A percentile compares a stretch with the other conserved stretches of the same genome.
These are phyloP conservation scores for Talaromyces wortmannii DNA, from an alignment of 495 filamentous ascomycete genomes.

Conservation along the genomic window DNA sequence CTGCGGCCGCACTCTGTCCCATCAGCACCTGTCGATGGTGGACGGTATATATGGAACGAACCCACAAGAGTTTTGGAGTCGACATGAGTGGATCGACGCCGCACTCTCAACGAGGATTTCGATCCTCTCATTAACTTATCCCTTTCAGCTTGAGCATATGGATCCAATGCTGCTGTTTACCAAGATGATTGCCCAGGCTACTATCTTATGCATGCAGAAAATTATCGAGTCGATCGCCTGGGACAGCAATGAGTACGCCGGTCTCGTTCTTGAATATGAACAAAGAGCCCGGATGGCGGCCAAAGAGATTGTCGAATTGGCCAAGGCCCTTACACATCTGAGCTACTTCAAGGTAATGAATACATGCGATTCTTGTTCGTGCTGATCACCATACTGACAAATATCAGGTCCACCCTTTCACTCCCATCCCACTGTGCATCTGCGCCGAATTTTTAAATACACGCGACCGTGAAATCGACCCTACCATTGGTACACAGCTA, in stretches of 20 bases:
- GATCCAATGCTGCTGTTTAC: slow-evolving; percentile 40
- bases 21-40: slow-evolving; percentile 26
- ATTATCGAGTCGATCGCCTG: slow-evolving; percentile 5
- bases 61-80: slow-evolving; percentile 32
- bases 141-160: slow-evolving; percentile 21
- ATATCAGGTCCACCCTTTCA: slow-evolving; percentile 4
- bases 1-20: slow-evolving; percentile 37
- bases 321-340: slow-evolving; percentile 32
- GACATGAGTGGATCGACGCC: slow-evolving; percentile 43
- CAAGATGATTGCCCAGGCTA: slow-evolving; percentile 35
- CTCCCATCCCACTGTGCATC: slow-evolving; percentile 1
- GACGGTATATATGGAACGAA: slow-evolving; percentile 14
- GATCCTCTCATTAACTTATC: slow-evolving; percentile 21
- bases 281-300: slow-evolving; percentile 27
- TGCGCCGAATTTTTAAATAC: slow-evolving; percentile 4
- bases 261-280: slow-evolving; percentile 18
- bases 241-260: slow-evolving; percentile 1
- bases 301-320: slow-evolving; percentile 28
- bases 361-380: background rate
- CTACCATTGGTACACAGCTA: background rate
- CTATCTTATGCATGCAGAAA: slow-evolving; percentile 33
- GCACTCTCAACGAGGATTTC: slow-evolving; percentile 30
- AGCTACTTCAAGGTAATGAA: slow-evolving; percentile 26
- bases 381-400: too few species aligned
- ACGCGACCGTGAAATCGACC: slow-evolving; percentile 2